phyloP scores from a whole-genome alignment of 2,329 filamentous ascomycete genomes.

The Ophiostoma perfectum region DNA sequence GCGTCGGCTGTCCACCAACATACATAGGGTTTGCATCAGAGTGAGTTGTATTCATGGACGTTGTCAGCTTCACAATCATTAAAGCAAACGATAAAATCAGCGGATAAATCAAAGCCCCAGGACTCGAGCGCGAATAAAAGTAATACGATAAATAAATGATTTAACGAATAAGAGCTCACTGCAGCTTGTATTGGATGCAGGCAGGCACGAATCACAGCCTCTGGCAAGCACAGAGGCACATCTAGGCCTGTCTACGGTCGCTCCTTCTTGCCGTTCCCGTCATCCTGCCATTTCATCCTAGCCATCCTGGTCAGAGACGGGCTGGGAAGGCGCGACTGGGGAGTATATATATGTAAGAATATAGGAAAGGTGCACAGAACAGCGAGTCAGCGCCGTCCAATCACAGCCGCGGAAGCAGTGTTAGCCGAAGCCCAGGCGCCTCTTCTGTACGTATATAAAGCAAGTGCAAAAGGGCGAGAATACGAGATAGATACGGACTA shows the following conservation, averaged over 20 bases:
- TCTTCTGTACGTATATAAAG: background rate
- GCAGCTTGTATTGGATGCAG: background rate
- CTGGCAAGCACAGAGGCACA: background rate
- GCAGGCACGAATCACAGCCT: slow-evolving; percentile 2
- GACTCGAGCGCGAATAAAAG: background rate
- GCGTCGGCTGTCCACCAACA: background rate
- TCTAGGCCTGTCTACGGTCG: background rate
- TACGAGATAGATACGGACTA: background rate
- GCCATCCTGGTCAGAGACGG: background rate
- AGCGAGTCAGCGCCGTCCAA: background rate
- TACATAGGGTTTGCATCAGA: background rate
- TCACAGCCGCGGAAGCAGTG: background rate
- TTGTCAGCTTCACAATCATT: no score
- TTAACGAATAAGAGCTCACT: background rate
- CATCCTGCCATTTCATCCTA: background rate
- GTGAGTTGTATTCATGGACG: background rate
- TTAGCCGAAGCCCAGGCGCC: background rate
- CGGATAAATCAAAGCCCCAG: background rate
- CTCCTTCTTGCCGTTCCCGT: background rate
- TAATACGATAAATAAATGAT: background rate
- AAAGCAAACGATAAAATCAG: background rate
- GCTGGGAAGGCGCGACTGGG: background rate
- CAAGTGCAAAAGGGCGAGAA: background rate
- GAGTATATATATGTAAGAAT: background rate
- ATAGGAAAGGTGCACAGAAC: background rate